These are phyloP conservation scores for Beauveria australis DNA, from an alignment of 2,329 filamentous ascomycete species.

Conservation along the genomic window DNA sequence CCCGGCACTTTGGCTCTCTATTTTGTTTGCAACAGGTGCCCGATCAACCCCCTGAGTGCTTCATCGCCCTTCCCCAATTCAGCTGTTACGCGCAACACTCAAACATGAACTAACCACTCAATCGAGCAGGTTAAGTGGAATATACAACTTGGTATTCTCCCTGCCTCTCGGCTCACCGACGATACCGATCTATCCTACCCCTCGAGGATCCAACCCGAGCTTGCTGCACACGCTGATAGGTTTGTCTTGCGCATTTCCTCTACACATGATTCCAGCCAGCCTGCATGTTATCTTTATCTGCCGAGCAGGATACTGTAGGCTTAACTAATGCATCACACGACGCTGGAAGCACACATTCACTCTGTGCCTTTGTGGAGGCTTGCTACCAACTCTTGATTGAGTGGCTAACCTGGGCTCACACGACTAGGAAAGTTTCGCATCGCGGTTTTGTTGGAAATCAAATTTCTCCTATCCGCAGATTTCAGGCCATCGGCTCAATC, in stretches of 20 bases:
- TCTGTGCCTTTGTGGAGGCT: neutral
- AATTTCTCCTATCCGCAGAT: neutral
- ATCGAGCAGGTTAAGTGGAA: neutral
- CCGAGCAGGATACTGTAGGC: neutral
- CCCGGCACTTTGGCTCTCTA: conserved; percentile 1
- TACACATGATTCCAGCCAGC: neutral
- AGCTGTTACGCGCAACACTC: neutral
- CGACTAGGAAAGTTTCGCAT: conserved; percentile 12
- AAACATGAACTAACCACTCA: neutral
- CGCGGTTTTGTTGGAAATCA: neutral
- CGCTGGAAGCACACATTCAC: neutral
- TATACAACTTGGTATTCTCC: conserved; percentile 4
- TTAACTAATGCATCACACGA: neutral
- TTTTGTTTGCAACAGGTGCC: conserved; percentile 11
- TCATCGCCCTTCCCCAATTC: neutral
- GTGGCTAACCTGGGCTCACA: neutral
- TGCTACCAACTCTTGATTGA: neutral
- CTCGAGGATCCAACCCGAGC: neutral
- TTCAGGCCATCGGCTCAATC: neutral
- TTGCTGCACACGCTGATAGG: neutral
- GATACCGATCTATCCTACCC: neutral
- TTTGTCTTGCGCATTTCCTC: neutral
- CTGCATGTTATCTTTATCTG: neutral
- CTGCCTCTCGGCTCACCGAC: neutral
- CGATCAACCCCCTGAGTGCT: conserved; percentile 7